Base-by-base conservation (phyloP, 2,329 filamentous ascomycete species). In the Cercospora sp. region DNA sequence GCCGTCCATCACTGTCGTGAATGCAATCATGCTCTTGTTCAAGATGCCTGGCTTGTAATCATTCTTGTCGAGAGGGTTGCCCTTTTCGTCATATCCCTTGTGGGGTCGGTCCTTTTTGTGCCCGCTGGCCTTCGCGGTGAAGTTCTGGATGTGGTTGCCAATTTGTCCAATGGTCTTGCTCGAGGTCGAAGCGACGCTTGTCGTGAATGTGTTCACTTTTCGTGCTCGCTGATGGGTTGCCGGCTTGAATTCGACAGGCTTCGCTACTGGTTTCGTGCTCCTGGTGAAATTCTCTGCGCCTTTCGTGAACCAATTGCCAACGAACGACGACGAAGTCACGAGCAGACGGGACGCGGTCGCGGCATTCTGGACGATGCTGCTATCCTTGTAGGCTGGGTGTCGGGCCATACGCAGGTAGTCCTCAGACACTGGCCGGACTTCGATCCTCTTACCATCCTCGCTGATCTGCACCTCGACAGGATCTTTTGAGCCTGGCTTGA, bases 21-120 rank as follows among this genome's bases (percentile, higher is more conserved):
- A 98, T 0, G 95, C 95, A 83, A 99, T 98, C 83, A 99, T 84
- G 70, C 90, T 93, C 85, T 97, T 97, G 82, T 99, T 99, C 72
- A 99, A 82, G 31, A 99, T 82, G 5, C 95, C 94, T 0, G 95
- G 94, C 81, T 97, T 97, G 82, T 95, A 96, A 18, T 83, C 81
- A 18, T 83, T 79, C 7, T 78, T 74, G 28, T 68, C 65, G 45
- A 84, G 80, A 3, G 85, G 84, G 62, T 89, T 88, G 40, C 92
- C 92, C 69, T 94, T 88, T 68, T 89, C 87, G 68, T 91, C 91
- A 67, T 85, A 87, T 1, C 90, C 89, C 74, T 86, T 88, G 20
- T 85, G 73, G 81, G 85, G 68, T 79, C 77, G 69, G 2, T 82
- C 81, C 62, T 85, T 84, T 18, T 87, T 86, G 66, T 88, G 86